These are phyloP conservation scores for Physcomitrellopsis africana DNA, from an alignment of 225 moss, liverwort and hornwort genomes.

Conservation along the genomic window DNA sequence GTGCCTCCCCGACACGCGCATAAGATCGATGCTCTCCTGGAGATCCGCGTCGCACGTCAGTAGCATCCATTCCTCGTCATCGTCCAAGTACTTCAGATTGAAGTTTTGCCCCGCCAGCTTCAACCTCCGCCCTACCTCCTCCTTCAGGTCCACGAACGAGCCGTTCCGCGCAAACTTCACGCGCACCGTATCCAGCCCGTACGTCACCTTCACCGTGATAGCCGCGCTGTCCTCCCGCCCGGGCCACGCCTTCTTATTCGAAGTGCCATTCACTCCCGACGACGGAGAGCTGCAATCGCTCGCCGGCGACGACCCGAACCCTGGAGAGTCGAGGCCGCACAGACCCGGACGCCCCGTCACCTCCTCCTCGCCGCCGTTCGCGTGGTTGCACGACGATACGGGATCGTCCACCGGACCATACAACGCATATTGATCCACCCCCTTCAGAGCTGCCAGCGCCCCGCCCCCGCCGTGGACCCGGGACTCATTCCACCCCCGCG, in stretches of 20 bases:
- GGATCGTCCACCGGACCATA: constrained; percentile 38
- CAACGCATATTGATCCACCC: constrained; percentile 28
- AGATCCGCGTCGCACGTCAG: constrained; percentile 78
- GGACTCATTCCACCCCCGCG: constrained; percentile 46
- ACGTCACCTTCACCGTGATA: constrained; percentile 79
- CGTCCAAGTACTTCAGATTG: constrained; percentile 85
- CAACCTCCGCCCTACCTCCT: constrained; percentile 78
- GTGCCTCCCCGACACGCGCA: constrained; percentile 61
- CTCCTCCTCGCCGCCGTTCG: constrained; percentile 54
- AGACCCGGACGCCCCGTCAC: constrained; percentile 46
- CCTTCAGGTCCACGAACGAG: constrained; percentile 59
- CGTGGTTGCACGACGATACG: constrained; percentile 54
- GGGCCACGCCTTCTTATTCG: constrained; percentile 49
- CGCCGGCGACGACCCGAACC: constrained; percentile 76
- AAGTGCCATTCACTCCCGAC: constrained; percentile 64
- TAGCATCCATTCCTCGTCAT: constrained; percentile 92
- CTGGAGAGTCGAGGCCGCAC: constrained; percentile 60
- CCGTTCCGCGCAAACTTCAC: constrained; percentile 68
- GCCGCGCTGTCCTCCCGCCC: constrained; percentile 35
- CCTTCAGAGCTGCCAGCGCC: constrained; percentile 60
- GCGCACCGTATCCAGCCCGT: constrained; percentile 74
- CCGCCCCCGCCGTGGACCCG: constrained; percentile 64
- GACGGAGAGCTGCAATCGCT: constrained; percentile 92
- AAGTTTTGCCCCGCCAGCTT: constrained; percentile 54
- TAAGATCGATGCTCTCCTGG: constrained; percentile 85